These are phyloP conservation scores for Phytophthora sojae DNA, from an alignment of 352 stramenopile species.

Conservation along the genomic window DNA sequence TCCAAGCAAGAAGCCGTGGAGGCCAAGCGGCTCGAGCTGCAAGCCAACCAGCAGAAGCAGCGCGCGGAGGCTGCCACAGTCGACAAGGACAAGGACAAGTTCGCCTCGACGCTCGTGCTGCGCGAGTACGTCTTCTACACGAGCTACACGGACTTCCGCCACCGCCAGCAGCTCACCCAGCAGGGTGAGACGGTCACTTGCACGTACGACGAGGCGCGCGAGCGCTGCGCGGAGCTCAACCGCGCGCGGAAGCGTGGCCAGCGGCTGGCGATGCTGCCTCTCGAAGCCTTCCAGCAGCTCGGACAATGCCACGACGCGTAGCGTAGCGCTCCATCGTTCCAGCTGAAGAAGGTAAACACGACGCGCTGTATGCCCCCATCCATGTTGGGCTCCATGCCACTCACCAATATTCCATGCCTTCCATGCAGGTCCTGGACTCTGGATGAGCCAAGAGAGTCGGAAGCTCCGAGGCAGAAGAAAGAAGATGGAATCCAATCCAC, in stretches of 20 bases:
- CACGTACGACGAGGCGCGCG: constrained; percentile 65
- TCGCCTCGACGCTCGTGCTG: constrained; percentile 7
- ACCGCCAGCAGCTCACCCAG: constrained; percentile 60
- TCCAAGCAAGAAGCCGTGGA: constrained; percentile 44
- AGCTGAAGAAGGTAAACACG: constrained; percentile 14
- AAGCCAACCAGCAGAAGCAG: constrained; percentile 2
- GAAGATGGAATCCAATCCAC: neutral
- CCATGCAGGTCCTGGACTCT: constrained; percentile 34
- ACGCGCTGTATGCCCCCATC: constrained; percentile 9
- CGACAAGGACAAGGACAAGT: constrained; percentile 7
- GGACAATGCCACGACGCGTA: constrained; percentile 23
- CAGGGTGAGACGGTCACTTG: constrained; percentile 53
- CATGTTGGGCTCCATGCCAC: constrained; percentile 14
- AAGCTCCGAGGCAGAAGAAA: neutral
- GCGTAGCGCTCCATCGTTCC: constrained; percentile 10
- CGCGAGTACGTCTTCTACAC: constrained; percentile 71
- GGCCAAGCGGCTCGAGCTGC: constrained; percentile 25
- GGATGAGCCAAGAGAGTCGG: constrained; percentile 18
- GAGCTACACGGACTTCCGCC: constrained; percentile 63
- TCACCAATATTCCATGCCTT: constrained; percentile 12
- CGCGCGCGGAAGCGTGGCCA: constrained; percentile 52
- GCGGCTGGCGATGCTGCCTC: constrained; percentile 52
- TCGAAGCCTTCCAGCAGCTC: constrained; percentile 52
- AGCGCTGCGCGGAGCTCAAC: constrained; percentile 58
- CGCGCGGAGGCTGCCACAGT: neutral